These are phyloP conservation scores for Naegleria fowleri DNA, from an alignment of 208 protist species.

Conservation along the genomic window DNA sequence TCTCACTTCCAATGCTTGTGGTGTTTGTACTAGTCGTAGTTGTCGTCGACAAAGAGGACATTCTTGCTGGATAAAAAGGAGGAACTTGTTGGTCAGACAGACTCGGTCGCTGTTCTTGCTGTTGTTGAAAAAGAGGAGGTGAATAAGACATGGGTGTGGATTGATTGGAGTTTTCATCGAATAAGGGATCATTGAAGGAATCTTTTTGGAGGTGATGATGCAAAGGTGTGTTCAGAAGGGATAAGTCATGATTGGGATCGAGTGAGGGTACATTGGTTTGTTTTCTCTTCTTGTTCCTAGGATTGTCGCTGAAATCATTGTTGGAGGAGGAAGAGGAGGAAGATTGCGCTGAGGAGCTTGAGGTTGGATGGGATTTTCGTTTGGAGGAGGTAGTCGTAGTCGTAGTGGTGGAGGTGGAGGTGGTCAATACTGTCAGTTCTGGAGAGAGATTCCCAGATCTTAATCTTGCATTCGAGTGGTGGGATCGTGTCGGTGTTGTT, in stretches of 20 bases:
- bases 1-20: not conserved
- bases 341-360: no score
- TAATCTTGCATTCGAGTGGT: no score
- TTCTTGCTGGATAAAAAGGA: not conserved
- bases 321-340: no score
- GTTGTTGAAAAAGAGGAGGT: not conserved
- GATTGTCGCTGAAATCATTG: not conserved
- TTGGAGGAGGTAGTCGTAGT: no score
- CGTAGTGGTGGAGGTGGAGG: no score
- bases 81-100: not conserved
- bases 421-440: no score
- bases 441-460: no score
- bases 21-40: not conserved
- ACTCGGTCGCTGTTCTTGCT: not conserved
- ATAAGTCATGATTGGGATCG: not conserved
- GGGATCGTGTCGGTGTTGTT: not conserved
- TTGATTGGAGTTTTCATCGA: not conserved
- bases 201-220: not conserved
- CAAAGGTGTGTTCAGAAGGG: no score
- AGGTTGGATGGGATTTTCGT: no score
- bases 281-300: not conserved
- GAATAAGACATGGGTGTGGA: not conserved
- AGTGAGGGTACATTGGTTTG: not conserved
- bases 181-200: not conserved
- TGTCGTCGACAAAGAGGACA: not conserved